Evolutionary conservation across 1,139 yeast genomes (phyloP), one percentile per base, ranked within the genome.

Genomic region (Taphrina flavorubra): DNA sequence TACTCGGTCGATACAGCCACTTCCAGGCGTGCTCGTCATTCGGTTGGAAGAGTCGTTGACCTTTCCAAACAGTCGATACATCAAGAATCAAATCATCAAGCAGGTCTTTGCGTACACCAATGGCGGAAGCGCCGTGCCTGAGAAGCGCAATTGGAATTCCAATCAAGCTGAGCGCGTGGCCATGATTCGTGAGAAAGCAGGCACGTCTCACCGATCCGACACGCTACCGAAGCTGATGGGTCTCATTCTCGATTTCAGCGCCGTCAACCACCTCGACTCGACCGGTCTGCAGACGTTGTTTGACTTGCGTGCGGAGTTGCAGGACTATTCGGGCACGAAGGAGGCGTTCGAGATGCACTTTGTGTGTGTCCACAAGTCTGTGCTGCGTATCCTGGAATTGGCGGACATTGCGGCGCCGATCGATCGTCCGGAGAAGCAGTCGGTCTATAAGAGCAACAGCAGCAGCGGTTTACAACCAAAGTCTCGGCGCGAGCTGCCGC

Each of bases 11-110:
- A 60, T 60, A 11, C 65, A 60, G 2, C 97, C 97, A 25, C 97
- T 97, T 51, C 92, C 94, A 0, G 97, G 97, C 34, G 92, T 92
- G 14, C 75, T 92, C 70, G 96, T 92, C 5, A 92, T 88, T 81
- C 85, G 95, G 75, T 90, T 96, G 60, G 81, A 87, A 49, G 97
- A 92, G 75, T 81, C 92, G 10, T 89, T 90, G 78, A 85, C 90
- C 0, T 92, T 91, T 78, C 88, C 96, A 64, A 92, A 92, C 77
- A 83, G 89, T 65, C 87, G 97, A 0, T 80, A 84, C 72, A 96
- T 89, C 78, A 82, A 85, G 61, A 97, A 92, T 74, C 78, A 79
- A 42, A 83, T 92, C 37, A 79, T 87, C 57, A 96, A 89, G 72
- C 87, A 88, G 75, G 86, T 88, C 51, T 87, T 87, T 25, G 65